Percentiles rank a stretch among this genome's conserved stretches.
phyloP scores from a whole-genome alignment of 805 yeast genomes.

The Debaryomyces maramus region DNA sequence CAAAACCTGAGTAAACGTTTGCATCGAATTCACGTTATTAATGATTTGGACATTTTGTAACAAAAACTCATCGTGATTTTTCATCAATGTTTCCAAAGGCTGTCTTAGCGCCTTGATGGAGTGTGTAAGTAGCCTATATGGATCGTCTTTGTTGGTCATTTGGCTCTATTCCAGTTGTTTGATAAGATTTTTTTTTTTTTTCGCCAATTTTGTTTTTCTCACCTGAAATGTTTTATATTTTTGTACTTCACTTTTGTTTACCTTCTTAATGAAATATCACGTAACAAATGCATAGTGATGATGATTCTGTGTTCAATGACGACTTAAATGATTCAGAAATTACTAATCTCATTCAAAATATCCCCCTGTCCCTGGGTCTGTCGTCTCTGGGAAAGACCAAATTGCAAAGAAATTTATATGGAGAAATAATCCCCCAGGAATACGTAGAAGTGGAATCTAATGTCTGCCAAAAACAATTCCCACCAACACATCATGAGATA shows the following conservation, averaged over 20 bases:
- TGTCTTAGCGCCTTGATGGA: constrained; percentile 21
- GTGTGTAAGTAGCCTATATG: constrained; percentile 24
- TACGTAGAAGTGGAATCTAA: not conserved
- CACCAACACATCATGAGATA: constrained; percentile 27
- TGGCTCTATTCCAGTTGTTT: not conserved
- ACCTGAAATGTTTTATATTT: not conserved
- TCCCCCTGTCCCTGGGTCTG: not conserved
- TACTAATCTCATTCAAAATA: constrained; percentile 1
- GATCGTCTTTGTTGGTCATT: constrained; percentile 15
- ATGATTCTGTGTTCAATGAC: constrained; percentile 14
- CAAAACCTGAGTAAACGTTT: constrained; percentile 2
- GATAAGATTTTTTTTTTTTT: not conserved
- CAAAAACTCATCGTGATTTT: constrained; percentile 29
- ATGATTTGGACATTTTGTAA: constrained; percentile 26
- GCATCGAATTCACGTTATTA: constrained; percentile 24
- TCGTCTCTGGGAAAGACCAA: not conserved
- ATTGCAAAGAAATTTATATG: constrained; percentile 12
- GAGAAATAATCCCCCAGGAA: constrained; percentile 7
- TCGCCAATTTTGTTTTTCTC: not conserved
- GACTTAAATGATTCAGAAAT: constrained; percentile 13
- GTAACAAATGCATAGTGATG: constrained; percentile 8
- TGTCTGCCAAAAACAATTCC: not conserved
- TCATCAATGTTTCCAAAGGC: constrained; percentile 27
- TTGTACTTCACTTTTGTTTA: not conserved
- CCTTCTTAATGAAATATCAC: not conserved